These are phyloP conservation scores for Zoysia matrella DNA, from an alignment of 202 grass and related monocot species.

Conservation along the genomic window DNA sequence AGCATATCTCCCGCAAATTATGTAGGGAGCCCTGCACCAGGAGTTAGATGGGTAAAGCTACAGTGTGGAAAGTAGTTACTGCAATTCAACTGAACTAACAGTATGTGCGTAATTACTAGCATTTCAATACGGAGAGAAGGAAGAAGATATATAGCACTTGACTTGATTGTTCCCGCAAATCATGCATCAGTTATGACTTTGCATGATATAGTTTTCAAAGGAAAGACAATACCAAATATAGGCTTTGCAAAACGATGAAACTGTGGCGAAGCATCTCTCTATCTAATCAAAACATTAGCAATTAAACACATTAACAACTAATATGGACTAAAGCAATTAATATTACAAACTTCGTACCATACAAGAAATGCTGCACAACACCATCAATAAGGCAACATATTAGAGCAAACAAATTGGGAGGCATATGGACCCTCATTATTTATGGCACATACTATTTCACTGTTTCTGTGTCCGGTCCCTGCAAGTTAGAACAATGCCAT, in stretches of 20 bases:
- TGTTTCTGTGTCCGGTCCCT: constrained; percentile 38
- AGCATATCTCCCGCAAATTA: constrained; percentile 30
- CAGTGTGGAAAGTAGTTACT: constrained; percentile 24
- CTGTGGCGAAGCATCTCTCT: neutral
- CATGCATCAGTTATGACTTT: constrained; percentile 18
- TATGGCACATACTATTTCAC: constrained; percentile 41
- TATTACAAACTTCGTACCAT: constrained; percentile 24
- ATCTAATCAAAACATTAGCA: no score
- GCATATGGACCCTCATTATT: constrained; percentile 51
- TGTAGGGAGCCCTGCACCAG: constrained; percentile 17
- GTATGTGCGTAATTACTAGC: neutral
- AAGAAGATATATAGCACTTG: neutral
- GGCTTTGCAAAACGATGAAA: constrained; percentile 15
- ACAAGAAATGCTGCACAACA: constrained; percentile 22
- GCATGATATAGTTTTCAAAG: constrained; percentile 16
- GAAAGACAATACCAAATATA: constrained; percentile 21
- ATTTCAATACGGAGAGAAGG: constrained; percentile 6
- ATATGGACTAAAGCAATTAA: constrained; percentile 32
- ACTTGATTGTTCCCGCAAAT: neutral
- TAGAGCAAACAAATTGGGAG: constrained; percentile 40
- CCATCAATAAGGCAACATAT: constrained; percentile 38
- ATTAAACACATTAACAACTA: no score
- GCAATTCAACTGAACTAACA: neutral
- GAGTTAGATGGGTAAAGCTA: constrained; percentile 11
- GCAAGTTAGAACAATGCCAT: constrained; percentile 42